Evolutionary conservation across 495 filamentous ascomycete genomes (phyloP), one percentile per base, ranked within the genome.

Genomic region (Aspergillus affinis): DNA sequence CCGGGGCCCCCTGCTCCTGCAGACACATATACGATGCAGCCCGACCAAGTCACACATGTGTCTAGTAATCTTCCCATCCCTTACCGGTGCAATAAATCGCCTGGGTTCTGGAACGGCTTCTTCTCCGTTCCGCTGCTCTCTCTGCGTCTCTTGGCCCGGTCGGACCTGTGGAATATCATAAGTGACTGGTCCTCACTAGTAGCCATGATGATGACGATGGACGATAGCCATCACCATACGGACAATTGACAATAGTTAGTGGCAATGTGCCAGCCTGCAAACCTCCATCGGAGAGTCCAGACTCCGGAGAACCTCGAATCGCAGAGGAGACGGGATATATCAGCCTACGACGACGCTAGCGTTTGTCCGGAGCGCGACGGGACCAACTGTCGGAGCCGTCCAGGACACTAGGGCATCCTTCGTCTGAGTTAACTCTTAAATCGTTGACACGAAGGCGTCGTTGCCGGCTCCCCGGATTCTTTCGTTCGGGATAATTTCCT

Each of bases 41-140:
- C 23, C 50, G 27, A 48, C 41, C 41, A 45, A 59, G 57, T 59
- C 26, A 54, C 45, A 54, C 57, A 59, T 53, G 41, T 54, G 57
- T 59, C 51, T 18, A 10, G 13, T 17, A 13, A 17, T 36, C 18
- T 46, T 36, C 50, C 21, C 21, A 21, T n/a, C 36, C 47, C n/a
- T 10, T 30, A 3, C 23, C 51, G 49, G 45, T 19, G 51, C 44
- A 46, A 59, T 59, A 13, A 48, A 12, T 48, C 15, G 23, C 18
- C 21, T 23, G 23, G 10, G 36, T 41, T 41, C 13, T 13, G 36
- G 12, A 41, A 41, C 6, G n/a, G 3, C 18, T 30, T 17, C 49
- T 23, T 2, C 19, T 51, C 48, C 19, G 26, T 9, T 17, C 36
- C 36, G 36, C 13, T n/a, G n/a, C n/a, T n/a, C n/a, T 41, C 36